Evolutionary conservation across 768 basidiomycete species (phyloP).

Genomic region (Kwoniella europaea): DNA sequence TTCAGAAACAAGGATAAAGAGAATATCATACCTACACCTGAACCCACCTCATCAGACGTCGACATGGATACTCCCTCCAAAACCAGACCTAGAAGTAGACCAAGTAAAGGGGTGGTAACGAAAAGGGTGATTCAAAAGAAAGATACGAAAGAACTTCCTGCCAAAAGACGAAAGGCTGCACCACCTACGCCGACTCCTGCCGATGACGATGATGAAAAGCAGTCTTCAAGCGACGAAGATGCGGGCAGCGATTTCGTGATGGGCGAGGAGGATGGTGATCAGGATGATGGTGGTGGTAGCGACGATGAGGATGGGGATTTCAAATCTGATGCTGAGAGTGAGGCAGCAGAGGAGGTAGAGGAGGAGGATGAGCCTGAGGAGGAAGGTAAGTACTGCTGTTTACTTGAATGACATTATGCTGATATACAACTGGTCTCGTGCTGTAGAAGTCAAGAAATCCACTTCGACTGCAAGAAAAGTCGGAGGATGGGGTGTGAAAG

Average conservation of each 20-base stretch:
- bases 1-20: slow-evolving; percentile 9
- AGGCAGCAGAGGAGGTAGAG: slow-evolving; percentile 25
- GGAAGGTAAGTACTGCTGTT: slow-evolving; percentile 13
- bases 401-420: background rate
- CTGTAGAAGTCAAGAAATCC: background rate
- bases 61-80: slow-evolving; percentile 1
- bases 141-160: slow-evolving; percentile 9
- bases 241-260: slow-evolving; percentile 44
- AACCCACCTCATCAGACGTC: slow-evolving; percentile 6
- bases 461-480: slow-evolving; percentile 31
- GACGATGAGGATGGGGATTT: slow-evolving; percentile 30
- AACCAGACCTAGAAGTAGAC: background rate
- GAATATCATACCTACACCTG: slow-evolving; percentile 11
- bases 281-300: background rate
- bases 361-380: slow-evolving; percentile 29
- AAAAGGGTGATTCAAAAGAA: background rate
- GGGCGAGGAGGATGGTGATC: slow-evolving; percentile 31
- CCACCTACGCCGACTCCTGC: background rate
- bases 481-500: slow-evolving; percentile 29
- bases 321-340: slow-evolving; percentile 24
- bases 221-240: slow-evolving; percentile 10
- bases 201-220: slow-evolving; percentile 7
- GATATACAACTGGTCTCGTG: background rate
- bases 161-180: background rate
- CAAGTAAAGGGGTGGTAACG: background rate